Evolutionary conservation across 2,329 filamentous ascomycete genomes (phyloP), one percentile per base, ranked within the genome.

Genomic region (Clonostachys chloroleuca): DNA sequence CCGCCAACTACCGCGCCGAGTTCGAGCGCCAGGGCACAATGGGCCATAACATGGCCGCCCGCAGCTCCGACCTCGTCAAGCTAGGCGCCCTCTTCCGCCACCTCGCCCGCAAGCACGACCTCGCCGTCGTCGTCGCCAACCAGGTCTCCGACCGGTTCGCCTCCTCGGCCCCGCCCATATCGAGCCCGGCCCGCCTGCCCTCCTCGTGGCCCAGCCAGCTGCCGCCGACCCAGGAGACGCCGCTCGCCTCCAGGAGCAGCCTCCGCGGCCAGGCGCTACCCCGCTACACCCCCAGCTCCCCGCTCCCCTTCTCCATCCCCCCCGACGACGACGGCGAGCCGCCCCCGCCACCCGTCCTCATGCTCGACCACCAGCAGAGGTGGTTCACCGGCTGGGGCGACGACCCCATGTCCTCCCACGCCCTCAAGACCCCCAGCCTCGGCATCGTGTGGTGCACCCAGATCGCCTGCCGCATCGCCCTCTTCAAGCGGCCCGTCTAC

Each of bases 371-470:
- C 65, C 92, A 97, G 66, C 90, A 96, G 64, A 81, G 88, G 40
- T 96, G 92, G 81, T 95, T 96, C 68, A 95, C 92, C 5, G 92
- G 94, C 52, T 96, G 94, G 92, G 91, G 92, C 18, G 89, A 95
- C 63, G 75, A 83, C 47, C 70, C 76, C 14, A 57, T 66, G 24
- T 64, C 69, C 17, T 59, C 67, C 12, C 63, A 70, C 43, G 57
- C 66, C 9, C 68, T 86, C 47, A 97, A 96, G 68, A 96, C 89
- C 0, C 92, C 92, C 0, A 88, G 88, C 7, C 69, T 97, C 20
- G 92, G 92, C 1, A 75, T 96, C 8, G 86, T 95, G 12, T 97
- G 92, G 92, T 84, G 89, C 4, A 92, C 91, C 33, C 92, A 96
- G 70, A 83, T 96, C 43, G 83, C 89, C 2, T 85, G 84, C 56